Conservation (phyloP, 225 moss, liverwort and hornwort species). For the Rhytidiadelphus loreus region DNA sequence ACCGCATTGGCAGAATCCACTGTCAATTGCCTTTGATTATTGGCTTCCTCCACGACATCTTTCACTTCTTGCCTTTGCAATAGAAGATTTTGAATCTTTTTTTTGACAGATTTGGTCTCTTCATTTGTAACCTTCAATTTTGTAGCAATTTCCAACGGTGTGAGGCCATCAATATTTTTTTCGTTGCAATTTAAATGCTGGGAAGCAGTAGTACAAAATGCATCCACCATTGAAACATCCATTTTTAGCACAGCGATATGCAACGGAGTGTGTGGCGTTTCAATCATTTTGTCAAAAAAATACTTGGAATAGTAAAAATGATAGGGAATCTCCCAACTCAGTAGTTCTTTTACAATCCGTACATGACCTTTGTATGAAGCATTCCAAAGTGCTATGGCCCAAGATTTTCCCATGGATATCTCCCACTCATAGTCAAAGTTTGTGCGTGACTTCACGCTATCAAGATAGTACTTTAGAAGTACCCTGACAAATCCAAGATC, state of each 20-base stretch:
- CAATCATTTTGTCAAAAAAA: background rate
- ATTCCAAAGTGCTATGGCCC: background rate
- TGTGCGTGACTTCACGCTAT: accelerated
- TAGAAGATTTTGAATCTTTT: background rate
- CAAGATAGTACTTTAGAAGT: background rate
- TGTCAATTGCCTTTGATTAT: background rate
- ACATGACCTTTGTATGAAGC: background rate
- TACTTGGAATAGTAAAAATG: background rate
- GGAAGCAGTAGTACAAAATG: background rate
- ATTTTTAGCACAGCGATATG: background rate
- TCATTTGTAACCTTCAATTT: background rate
- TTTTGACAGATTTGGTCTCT: background rate
- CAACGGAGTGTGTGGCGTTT: background rate
- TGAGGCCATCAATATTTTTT: background rate
- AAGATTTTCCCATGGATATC: background rate
- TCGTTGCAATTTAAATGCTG: background rate
- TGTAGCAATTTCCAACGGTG: background rate
- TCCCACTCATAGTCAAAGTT: background rate
- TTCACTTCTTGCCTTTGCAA: background rate
- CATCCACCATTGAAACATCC: background rate
- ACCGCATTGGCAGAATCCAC: background rate
- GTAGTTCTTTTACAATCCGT: background rate
- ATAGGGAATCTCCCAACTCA: background rate
- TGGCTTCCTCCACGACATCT: background rate
- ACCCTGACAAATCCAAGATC: background rate